These are phyloP conservation scores for Mortierella sp. DNA, from an alignment of 371 early-diverging fungal genomes.

Conservation along the genomic window DNA sequence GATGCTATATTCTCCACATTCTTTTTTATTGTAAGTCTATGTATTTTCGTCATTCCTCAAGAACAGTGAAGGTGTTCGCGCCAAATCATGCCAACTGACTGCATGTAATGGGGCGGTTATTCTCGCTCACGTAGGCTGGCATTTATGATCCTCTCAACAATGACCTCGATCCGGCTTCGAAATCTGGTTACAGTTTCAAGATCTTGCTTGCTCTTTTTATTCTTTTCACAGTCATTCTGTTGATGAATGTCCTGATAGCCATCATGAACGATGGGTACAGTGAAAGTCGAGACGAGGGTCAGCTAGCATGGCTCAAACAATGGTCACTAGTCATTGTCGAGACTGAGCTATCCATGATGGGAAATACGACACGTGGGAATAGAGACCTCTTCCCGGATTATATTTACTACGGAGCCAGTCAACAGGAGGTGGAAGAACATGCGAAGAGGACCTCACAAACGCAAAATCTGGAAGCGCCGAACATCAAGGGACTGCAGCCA, in stretches of 20 bases:
- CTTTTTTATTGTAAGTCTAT: slow-evolving; percentile 3
- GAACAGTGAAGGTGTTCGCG: neutral
- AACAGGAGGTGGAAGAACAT: neutral
- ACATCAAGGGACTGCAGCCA: slow-evolving; percentile 8
- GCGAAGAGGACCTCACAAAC: no score
- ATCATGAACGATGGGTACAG: slow-evolving; percentile 51
- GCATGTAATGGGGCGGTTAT: neutral
- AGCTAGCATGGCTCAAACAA: slow-evolving; percentile 42
- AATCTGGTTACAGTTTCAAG: neutral
- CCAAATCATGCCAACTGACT: neutral
- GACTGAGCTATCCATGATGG: neutral
- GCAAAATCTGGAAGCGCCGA: neutral
- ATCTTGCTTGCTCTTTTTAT: neutral
- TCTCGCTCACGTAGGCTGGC: neutral
- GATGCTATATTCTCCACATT: neutral
- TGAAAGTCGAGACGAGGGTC: slow-evolving; percentile 33
- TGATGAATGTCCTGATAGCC: slow-evolving; percentile 14
- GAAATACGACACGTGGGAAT: slow-evolving; percentile 12
- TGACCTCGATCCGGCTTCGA: neutral
- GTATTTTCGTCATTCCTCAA: neutral
- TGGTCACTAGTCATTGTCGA: slow-evolving; percentile 46
- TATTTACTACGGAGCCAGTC: slow-evolving; percentile 32
- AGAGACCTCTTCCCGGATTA: slow-evolving; percentile 43
- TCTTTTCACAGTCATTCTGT: neutral
- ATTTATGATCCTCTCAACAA: neutral